Evolutionary conservation across 2,329 filamentous ascomycete genomes (phyloP), one percentile per base, ranked within the genome.

Genomic region (Exserohilum rostratum): DNA sequence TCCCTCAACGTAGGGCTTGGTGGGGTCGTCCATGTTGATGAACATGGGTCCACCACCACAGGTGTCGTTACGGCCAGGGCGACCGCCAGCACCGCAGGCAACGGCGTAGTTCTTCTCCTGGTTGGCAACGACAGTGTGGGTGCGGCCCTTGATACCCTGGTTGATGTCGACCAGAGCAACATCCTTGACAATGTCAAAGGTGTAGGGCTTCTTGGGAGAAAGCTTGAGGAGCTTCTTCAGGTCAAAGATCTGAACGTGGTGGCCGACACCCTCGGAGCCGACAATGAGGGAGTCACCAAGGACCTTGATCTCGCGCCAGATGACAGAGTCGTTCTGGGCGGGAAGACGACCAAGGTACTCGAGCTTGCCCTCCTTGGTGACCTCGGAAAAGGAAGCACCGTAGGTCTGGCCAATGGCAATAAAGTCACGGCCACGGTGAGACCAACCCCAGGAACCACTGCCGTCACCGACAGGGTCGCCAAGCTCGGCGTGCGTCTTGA

Each of bases 171-270:
- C 69, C 30, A 70, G 65, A 25, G 65, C 65, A 38, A 71, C 57
- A 42, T 75, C 72, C 13, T 58, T 67, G 3, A 60, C 47, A 10
- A 65, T 69, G 45, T 62, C 60, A 43, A 75, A 75, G 17, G 55
- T 64, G 37, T 67, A 65, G 1, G 73, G 71, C 40, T 57, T 68
- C 60, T 70, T 71, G 2, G 71, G 65, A 37, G 66, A 63, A 22
- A 75, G 58, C 30, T 69, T 67, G 22, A 75, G 64, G 15, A 75
- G 60, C 62, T 80, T 73, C 58, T 68, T 67, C 79, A 87, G 76
- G 70, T 87, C 85, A 62, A 87, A 87, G 70, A 87, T 78, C 68
- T 87, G 85, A 33, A 87, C 77, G 38, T 81, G 79, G 71, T 87
- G 84, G 59, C 76, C 68, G 40, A 38, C 50, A 37, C 70, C 72